Evolutionary conservation across 1,284 basidiomycete species (phyloP).

Genomic region (Cutaneotrichosporon mucoides): DNA sequence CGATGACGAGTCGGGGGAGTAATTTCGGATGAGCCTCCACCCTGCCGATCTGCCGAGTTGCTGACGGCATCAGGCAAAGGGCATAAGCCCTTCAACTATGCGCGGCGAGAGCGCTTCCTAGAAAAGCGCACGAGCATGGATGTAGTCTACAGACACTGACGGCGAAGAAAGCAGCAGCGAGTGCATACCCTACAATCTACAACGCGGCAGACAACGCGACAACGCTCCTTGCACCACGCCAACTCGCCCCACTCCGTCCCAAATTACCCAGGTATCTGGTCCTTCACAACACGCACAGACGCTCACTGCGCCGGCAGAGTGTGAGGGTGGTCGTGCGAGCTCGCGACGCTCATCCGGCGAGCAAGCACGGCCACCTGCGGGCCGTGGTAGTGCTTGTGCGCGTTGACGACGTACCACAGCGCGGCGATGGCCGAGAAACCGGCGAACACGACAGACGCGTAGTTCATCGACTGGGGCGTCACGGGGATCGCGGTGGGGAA

Average conservation of each 20-base stretch:
- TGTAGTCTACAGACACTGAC: too few species aligned
- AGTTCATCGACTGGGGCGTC: constrained; percentile 37
- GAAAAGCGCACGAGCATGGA: too few species aligned
- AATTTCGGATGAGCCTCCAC: background rate
- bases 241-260: too few species aligned
- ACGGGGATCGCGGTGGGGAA: constrained; percentile 33
- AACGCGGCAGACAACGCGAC: too few species aligned
- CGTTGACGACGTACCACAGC: constrained; percentile 56
- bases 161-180: too few species aligned
- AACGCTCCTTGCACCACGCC: too few species aligned
- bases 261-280: too few species aligned
- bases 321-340: background rate
- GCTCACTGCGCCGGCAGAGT: too few species aligned
- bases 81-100: too few species aligned
- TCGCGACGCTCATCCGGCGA: background rate
- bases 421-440: constrained; percentile 58
- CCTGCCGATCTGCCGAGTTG: background rate
- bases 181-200: too few species aligned
- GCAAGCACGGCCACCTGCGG: constrained; percentile 21
- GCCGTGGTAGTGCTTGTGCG: constrained; percentile 39
- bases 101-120: too few species aligned
- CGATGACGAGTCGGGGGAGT: constrained; percentile 10
- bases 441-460: constrained; percentile 61
- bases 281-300: too few species aligned
- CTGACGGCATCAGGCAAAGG: background rate